These are phyloP conservation scores for Neltuma alba DNA, from an alignment of 306 rosid species.

Conservation along the genomic window DNA sequence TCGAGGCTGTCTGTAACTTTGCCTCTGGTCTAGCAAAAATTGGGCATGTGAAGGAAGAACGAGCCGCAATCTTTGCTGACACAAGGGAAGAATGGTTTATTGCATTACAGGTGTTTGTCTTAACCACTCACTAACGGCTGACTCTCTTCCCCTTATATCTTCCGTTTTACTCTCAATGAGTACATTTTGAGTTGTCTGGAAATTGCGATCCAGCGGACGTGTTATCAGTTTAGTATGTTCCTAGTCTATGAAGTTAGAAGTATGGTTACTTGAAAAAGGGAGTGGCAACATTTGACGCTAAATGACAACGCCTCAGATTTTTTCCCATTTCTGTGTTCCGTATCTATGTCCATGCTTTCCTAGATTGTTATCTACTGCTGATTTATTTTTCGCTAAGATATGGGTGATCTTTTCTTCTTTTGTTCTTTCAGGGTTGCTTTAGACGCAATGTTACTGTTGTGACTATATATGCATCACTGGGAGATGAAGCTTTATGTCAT, in stretches of 20 bases:
- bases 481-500: constrained; percentile 92
- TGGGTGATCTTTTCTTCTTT: constrained; percentile 23
- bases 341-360: background rate
- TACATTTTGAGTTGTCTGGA: background rate
- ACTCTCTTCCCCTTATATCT: background rate
- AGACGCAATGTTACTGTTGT: constrained; percentile 93
- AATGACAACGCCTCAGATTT: background rate
- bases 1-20: constrained; percentile 68
- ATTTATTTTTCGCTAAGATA: background rate
- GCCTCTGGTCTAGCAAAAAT: constrained; percentile 74
- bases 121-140: background rate
- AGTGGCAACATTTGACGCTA: background rate
- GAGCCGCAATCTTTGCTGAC: constrained; percentile 88
- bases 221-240: background rate
- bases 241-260: background rate
- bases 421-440: constrained; percentile 73
- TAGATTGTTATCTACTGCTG: background rate
- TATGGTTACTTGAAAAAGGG: background rate
- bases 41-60: constrained; percentile 74
- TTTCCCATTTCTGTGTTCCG: background rate
- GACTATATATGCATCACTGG: constrained; percentile 90
- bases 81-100: constrained; percentile 93
- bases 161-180: background rate
- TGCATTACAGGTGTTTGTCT: constrained; percentile 81
- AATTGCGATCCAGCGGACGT: background rate